Base-by-base conservation (phyloP, 2,329 filamentous ascomycete species). In the Tolypocladium nubicola region DNA sequence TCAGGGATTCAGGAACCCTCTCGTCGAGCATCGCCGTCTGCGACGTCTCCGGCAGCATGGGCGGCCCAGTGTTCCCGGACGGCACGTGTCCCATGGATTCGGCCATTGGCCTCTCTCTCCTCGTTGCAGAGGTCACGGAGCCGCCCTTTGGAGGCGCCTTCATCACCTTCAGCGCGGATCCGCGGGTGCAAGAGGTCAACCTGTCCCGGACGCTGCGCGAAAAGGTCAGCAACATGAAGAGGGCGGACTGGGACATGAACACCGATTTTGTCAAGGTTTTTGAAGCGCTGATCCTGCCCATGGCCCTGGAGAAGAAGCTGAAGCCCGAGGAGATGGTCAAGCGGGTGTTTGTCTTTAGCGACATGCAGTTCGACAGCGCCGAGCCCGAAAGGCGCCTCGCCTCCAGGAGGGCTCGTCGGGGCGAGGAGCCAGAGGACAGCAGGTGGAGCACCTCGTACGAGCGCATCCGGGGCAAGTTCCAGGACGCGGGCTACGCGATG, bases 261-360 rank as follows among this genome's bases (percentile, higher is more conserved):
- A 84, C 81, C 1, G 65, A 85, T 61, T 79, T 84, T 57, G 72
- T 75, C 6, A 73, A 77, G 26, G 80, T 83, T 4, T 85, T 85
- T 57, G 73, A 77, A 55, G 55, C 73, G 0, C 68, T 83, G 1
- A 76, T 85, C 52, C 74, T 85, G 0, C 79, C 79, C 2, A 75
- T 81, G 71, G 81, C 82, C 0, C 55, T 77, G 9, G 50, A 71
- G 52, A 73, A 82, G 60, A 73, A 79, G 13, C 62, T 85, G 39
- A 74, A 70, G 60, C 75, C 72, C 43, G 78, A 82, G 56, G 76
- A 85, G 43, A 85, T 85, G 81, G 75, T 84, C 19, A 83, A 83
- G 69, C 77, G 79, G 4, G 65, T 85, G 19, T 84, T 85, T 62
- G 77, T 85, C 39, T 84, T 85, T 62, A 78, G 72, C 50, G 81